Evolutionary conservation across 2,329 filamentous ascomycete species (phyloP), one percentile per base, ranked within the genome.

Genomic region (Arachnopeziza araneosa): DNA sequence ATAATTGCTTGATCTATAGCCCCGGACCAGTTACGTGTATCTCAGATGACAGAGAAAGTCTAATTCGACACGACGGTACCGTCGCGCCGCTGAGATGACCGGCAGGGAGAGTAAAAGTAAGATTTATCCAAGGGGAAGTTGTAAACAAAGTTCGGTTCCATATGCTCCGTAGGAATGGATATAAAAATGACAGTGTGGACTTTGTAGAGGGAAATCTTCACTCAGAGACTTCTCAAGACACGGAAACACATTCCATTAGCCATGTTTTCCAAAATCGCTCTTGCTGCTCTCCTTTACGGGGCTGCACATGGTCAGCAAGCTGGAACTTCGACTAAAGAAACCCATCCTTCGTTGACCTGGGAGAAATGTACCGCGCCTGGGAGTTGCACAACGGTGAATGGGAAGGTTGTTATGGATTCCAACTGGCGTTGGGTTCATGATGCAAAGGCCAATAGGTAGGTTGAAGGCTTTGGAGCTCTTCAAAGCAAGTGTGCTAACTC

Each of bases 351-450:
- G 57, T 73, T 85, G 68, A 79, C 75, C 55, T 82, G 78, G 77
- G 74, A 81, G 66, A 76, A 75, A 63, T 85, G 81, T 69, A 77
- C 79, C 24, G 71, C 73, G 21, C 69, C 69, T 52, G 76, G 78
- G 56, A 74, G 73, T 32, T 84, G 82, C 71, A 77, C 77, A 2
- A 77, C 74, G 22, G 73, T 78, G 58, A 72, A 71, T 55, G 80
- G 78, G 30, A 78, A 78, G 55, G 74, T 85, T 55, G 77, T 79
- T 44, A 71, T 84, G 64, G 82, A 85, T 67, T 67, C 80, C 63
- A 84, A 84, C 74, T 85, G 81, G 81, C 77, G 82, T 57, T 84
- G 82, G 82, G 71, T 83, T 55, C 80, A 84, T 71, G 36, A 44
- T 44, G 36, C 36, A 44, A 44, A 44, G 17, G 36, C 36, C 5